phyloP scores from a whole-genome alignment of 305 asterid genomes.

The Fraxinus greggii region DNA sequence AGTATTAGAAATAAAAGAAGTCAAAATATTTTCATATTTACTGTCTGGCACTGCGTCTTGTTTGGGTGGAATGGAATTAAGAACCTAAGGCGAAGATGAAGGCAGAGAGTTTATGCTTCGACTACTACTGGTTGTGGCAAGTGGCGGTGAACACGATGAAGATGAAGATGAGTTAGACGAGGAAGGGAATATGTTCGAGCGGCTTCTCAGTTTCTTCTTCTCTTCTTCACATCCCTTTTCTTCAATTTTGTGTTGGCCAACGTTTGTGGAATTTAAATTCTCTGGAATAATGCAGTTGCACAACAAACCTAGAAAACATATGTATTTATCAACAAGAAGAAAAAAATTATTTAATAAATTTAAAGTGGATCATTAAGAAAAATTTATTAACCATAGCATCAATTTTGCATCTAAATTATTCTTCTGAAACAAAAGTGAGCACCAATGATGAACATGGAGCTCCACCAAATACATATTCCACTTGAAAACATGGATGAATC shows the following conservation, averaged over 20 bases:
- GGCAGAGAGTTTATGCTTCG: neutral
- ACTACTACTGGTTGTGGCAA: neutral
- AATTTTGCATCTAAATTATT: neutral
- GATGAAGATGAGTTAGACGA: neutral
- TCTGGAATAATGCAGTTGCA: constrained; percentile 60
- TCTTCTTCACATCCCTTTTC: constrained; percentile 32
- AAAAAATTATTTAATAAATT: neutral
- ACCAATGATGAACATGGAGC: constrained; percentile 6
- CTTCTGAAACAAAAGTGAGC: neutral
- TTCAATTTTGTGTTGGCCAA: constrained; percentile 41
- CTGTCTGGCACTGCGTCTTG: neutral
- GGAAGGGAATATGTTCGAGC: neutral
- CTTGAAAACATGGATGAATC: neutral
- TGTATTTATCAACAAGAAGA: neutral
- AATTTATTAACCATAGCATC: neutral
- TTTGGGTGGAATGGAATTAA: neutral
- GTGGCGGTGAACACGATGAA: neutral
- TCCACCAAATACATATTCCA: neutral
- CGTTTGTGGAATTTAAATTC: constrained; percentile 33
- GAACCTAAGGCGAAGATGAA: neutral
- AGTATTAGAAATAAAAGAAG: neutral
- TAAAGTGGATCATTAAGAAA: neutral
- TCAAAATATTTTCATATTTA: neutral
- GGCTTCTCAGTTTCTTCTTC: neutral
- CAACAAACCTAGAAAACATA: constrained; percentile 36